Evolutionary conservation across 2,329 filamentous ascomycete species (phyloP).

Genomic region (Phialemoniopsis sp.): DNA sequence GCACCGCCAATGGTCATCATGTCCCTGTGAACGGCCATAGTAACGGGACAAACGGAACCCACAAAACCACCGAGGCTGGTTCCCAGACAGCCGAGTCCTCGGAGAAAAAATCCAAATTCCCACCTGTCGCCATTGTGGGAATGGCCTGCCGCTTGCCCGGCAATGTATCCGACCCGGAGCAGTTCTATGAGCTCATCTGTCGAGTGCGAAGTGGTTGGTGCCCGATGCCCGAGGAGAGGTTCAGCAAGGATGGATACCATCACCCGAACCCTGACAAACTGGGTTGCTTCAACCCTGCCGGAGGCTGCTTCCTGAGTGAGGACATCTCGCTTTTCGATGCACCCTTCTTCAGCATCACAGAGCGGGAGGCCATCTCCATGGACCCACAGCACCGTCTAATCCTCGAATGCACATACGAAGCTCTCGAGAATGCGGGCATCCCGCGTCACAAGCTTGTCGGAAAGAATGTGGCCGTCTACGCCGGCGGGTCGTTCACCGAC

Average conservation of each 20-base stretch:
- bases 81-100: neutral
- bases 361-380: slow-evolving; percentile 27
- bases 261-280: slow-evolving; percentile 26
- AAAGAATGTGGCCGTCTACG: slow-evolving; percentile 23
- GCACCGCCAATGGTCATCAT: neutral
- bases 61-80: neutral
- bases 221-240: slow-evolving; percentile 22
- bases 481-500: slow-evolving; percentile 15
- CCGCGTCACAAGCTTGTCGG: slow-evolving; percentile 20
- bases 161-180: slow-evolving; percentile 19
- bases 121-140: slow-evolving; percentile 24
- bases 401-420: slow-evolving; percentile 26
- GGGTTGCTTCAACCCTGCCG: slow-evolving; percentile 22
- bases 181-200: slow-evolving; percentile 24
- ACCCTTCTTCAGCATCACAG: slow-evolving; percentile 29
- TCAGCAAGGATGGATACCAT: slow-evolving; percentile 24
- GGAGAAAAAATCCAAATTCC: slow-evolving; percentile 1
- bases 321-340: slow-evolving; percentile 23
- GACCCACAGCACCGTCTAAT: slow-evolving; percentile 24
- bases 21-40: neutral
- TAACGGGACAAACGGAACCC: neutral
- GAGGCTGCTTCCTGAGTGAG: slow-evolving; percentile 24
- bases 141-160: slow-evolving; percentile 23
- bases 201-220: slow-evolving; percentile 20
- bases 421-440: slow-evolving; percentile 24